Evolutionary conservation across 2,329 filamentous ascomycete genomes (phyloP), one percentile per base, ranked within the genome.

Genomic region (Ascochyta clinopodiicola): DNA sequence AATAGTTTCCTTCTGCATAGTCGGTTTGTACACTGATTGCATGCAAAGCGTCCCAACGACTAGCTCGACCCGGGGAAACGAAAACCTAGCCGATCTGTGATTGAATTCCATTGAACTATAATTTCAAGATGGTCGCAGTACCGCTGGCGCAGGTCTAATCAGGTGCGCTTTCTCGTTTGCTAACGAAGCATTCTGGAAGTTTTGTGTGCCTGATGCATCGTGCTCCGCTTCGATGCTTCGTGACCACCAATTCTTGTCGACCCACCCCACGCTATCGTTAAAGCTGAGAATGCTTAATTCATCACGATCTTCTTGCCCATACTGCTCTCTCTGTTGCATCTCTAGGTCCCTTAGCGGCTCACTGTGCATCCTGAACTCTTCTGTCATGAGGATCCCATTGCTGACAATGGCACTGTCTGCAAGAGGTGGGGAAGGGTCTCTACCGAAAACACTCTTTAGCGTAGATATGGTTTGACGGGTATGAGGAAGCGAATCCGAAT

Each of bases 351-450:
- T 21, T 8, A 17, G n/a, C 1, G 40, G 43, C 10, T 40, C 37
- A 32, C 52, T 63, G 13, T 50, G 52, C 4, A 61, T 31, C 6
- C 49, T 57, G 19, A 59, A 50, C 25, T 64, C 54, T 39, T 56
- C 44, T 2, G 57, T 50, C 21, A 42, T 51, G 10, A 51, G 34
- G 8, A 53, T 57, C n/a, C 38, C 46, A 3, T 45, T 56, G 7
- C 44, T 31, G 3, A 39, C n/a, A 4, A 47, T 4, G 8, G 15
- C 6, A 3, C 44, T 51, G 6, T 39, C 27, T 4, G 37, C 22
- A 6, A 45, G 17, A 12, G 46, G 27, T 13, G 44, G 39, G 4
- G 12, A 32, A 1, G 37, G 40, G 2, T 61, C 46, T 9, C 43
- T 36, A 13, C 49, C 38, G 10, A 65, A 59, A 6, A 60, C 32